A percentile compares a stretch with the other conserved stretches of the same genome.
phyloP scores from a whole-genome alignment of 2,329 filamentous ascomycete genomes.

The Cladosporium sp. region DNA sequence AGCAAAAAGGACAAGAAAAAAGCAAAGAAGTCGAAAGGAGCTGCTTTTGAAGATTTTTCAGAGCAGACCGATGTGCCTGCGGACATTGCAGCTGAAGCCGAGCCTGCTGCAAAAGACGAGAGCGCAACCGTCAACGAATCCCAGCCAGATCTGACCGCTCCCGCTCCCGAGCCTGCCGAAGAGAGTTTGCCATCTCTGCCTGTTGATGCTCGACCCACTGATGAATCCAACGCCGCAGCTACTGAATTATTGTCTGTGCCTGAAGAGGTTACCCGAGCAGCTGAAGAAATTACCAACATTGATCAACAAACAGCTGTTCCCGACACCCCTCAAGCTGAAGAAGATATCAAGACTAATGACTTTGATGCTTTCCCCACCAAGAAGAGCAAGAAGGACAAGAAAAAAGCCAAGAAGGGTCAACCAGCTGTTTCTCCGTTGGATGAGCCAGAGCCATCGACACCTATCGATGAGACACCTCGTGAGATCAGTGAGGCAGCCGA shows the following conservation, averaged over 20 bases:
- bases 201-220: not conserved
- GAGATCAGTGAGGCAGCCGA: not conserved
- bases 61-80: not conserved
- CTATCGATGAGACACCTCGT: not conserved
- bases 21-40: constrained; percentile 24
- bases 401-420: constrained; percentile 11
- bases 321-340: not conserved
- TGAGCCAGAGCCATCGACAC: not conserved
- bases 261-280: not conserved
- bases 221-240: not conserved
- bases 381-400: constrained; percentile 32
- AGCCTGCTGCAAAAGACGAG: not conserved
- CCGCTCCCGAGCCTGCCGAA: not conserved
- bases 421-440: not conserved
- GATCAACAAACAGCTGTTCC: not conserved
- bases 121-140: no score
- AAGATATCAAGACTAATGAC: constrained; percentile 13
- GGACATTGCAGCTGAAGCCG: not conserved
- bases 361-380: constrained; percentile 24
- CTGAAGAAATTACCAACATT: not conserved
- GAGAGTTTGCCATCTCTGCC: not conserved
- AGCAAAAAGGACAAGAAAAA: constrained; percentile 49
- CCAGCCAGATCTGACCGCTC: not conserved
- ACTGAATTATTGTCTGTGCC: not conserved
- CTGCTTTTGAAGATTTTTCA: not conserved